phyloP scores from a whole-genome alignment of 1,139 yeast species.

The Magnusiomyces fungicola region DNA sequence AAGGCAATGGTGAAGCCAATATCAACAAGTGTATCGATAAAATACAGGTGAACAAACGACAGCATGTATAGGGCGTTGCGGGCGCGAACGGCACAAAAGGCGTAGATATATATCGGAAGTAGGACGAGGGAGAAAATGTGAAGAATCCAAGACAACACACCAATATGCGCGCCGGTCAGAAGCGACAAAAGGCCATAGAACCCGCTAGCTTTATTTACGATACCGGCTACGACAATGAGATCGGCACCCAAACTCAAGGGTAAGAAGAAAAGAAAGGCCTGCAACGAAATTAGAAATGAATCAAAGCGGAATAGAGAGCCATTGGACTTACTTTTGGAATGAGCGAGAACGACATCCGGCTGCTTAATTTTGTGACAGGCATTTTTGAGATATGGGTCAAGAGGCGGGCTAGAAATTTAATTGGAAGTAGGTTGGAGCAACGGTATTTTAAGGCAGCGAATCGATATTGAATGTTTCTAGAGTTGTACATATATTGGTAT shows the following conservation, averaged over 20 bases:
- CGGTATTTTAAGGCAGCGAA: too few relatives aligned
- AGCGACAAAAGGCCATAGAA: conserved; percentile 78
- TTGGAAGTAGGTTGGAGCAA: too few relatives aligned
- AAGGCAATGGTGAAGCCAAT: conserved; percentile 67
- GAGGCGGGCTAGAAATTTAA: too few relatives aligned
- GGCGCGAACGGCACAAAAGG: conserved; percentile 43
- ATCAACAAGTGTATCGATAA: conserved; percentile 60
- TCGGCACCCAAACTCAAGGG: conserved; percentile 90
- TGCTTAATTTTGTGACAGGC: too few relatives aligned
- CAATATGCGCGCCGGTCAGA: conserved; percentile 79
- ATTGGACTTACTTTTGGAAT: neutral
- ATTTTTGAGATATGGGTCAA: too few relatives aligned
- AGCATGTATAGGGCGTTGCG: conserved; percentile 49
- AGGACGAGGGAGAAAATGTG: conserved; percentile 58
- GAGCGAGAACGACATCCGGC: neutral
- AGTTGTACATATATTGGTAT: too few relatives aligned
- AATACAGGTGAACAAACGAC: conserved; percentile 54
- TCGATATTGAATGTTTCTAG: too few relatives aligned
- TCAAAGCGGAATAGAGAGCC: neutral
- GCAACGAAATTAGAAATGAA: neutral
- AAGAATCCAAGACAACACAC: conserved; percentile 75
- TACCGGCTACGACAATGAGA: conserved; percentile 65
- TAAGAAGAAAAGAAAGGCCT: conserved; percentile 46
- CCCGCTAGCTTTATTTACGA: conserved; percentile 86
- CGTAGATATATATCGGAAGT: conserved; percentile 61